Evolutionary conservation across 1,284 basidiomycete genomes (phyloP), one percentile per base, ranked within the genome.

Genomic region (Apiotrichum sp.): DNA sequence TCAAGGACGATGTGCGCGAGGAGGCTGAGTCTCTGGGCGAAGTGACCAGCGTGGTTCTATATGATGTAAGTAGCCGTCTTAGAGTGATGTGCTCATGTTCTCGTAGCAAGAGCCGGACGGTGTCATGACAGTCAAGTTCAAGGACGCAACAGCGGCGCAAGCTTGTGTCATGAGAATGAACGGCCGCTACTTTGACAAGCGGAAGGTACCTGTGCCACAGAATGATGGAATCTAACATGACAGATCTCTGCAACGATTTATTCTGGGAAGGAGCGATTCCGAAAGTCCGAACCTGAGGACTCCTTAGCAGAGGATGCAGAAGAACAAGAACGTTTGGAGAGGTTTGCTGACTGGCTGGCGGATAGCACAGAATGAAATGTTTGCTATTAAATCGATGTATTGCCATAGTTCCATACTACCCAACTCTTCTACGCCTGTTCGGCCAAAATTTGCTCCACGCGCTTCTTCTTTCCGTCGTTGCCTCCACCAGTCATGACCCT

Each of bases 131-230:
- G 86, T 98, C 61, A 95, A 95, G 66, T 99, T 98, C 79, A 85
- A 86, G 57, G 91, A 95, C 62, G 81, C 87, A 5, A 68, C 90
- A 3, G 86, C 89, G 53, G 95, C 95, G 0, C 85, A 89, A 71
- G 90, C 89, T 4, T 98, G 95, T 68, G 80, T 98, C 10, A 59
- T 89, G 86, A 97, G 89, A 85, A 98, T 98, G 93, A 84, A 97
- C 65, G 89, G 90, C 1, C 82, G 96, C 29, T 98, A 85, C 77
- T 98, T 98, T 71, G 88, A 85, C 29, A 89, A 89, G 3, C 82
- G 89, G 52, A 55, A 60, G 38, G 74, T 74, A 47, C 56, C 67
- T 64, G 11, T 3, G 3, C 2, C 4, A 8, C 2, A 6, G 36
- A 1, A 10, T 4, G 4, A 4, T 16, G 8, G 22, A 8, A 36